phyloP scores from a whole-genome alignment of 2,329 filamentous ascomycete species.

The Sporothrix variecibatus region DNA sequence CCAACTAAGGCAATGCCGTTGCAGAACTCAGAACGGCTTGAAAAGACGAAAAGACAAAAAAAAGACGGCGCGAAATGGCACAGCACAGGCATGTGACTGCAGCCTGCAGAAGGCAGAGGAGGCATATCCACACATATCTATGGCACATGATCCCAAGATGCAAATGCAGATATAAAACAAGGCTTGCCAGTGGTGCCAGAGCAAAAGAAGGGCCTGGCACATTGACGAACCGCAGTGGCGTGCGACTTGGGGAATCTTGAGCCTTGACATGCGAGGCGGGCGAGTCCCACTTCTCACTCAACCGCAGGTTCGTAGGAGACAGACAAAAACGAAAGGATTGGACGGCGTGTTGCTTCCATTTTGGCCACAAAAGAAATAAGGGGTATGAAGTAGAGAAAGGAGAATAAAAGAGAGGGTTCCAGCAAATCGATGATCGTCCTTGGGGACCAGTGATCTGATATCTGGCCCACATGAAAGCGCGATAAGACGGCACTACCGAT shows the following conservation, averaged over 20 bases:
- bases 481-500: conserved; percentile 1
- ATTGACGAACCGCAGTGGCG: not conserved
- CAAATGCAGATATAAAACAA: not conserved
- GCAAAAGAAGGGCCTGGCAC: not conserved
- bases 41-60: not conserved
- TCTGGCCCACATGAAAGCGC: not conserved
- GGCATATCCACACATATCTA: not conserved
- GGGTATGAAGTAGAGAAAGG: not conserved
- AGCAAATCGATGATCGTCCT: conserved; percentile 1
- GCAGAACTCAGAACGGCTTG: not conserved
- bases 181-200: not conserved
- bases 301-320: not conserved
- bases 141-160: conserved; percentile 1
- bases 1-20: not conserved
- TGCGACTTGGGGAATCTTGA: not conserved
- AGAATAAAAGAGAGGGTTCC: not conserved
- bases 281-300: not conserved
- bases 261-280: not conserved
- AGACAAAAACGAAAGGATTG: not conserved
- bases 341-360: not conserved
- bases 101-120: not conserved
- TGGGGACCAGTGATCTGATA: not conserved
- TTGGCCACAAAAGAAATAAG: not conserved
- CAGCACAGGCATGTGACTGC: not conserved
- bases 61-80: not conserved